A percentile compares a stretch with the other conserved stretches of the same genome.
phyloP scores from a whole-genome alignment of 106 monocot species.

The Dactylorhiza incarnata region DNA sequence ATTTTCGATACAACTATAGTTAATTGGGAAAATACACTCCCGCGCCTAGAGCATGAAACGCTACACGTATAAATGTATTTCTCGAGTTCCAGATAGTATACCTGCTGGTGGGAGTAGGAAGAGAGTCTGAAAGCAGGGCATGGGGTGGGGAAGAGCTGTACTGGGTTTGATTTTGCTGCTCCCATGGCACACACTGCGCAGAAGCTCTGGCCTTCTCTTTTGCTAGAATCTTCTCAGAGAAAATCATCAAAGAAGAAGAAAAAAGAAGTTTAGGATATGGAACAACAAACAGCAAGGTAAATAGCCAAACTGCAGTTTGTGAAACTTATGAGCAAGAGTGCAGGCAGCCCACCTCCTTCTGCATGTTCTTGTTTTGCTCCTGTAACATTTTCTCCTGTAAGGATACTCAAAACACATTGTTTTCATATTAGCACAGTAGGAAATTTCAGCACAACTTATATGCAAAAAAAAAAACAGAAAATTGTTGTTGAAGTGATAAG shows the following conservation, averaged over 20 bases:
- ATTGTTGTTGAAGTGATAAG: too few species aligned
- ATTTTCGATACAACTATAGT: too few species aligned
- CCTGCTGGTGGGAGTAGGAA: slow-evolving; percentile 28
- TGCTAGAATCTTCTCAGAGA: slow-evolving; percentile 22
- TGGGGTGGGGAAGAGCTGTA: slow-evolving; percentile 20
- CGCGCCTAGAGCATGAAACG: too few species aligned
- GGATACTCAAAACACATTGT: neutral
- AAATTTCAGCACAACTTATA: neutral
- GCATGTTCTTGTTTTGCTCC: slow-evolving; percentile 39
- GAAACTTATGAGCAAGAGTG: neutral
- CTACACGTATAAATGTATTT: too few species aligned
- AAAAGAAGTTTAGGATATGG: too few species aligned
- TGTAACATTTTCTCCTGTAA: slow-evolving; percentile 43
- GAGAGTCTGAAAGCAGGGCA: slow-evolving; percentile 15
- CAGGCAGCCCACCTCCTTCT: slow-evolving; percentile 27
- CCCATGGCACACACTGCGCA: slow-evolving; percentile 17
- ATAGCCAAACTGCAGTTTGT: neutral
- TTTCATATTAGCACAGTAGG: neutral
- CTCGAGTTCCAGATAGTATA: slow-evolving; percentile 4
- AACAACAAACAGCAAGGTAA: neutral
- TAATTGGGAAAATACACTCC: too few species aligned
- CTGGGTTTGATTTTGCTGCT: slow-evolving; percentile 20
- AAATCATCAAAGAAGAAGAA: neutral
- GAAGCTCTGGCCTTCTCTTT: slow-evolving; percentile 24
- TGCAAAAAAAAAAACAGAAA: too few species aligned